A percentile compares a stretch with the other conserved stretches of the same genome.
phyloP scores from a whole-genome alignment of 23 red algal genomes.

The Agarophyton chilense region DNA sequence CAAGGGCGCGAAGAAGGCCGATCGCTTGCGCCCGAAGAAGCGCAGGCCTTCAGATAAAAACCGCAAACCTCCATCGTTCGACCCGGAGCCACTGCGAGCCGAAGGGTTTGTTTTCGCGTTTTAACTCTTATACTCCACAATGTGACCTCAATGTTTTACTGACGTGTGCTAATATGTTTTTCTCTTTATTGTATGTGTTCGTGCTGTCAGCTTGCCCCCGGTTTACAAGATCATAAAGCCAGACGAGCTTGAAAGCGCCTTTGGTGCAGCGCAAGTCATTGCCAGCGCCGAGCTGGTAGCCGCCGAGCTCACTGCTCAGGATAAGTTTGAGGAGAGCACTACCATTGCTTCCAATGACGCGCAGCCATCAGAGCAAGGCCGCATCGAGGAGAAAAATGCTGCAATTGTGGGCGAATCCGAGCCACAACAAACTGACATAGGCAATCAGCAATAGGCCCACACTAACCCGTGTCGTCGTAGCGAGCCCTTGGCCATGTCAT shows the following conservation, averaged over 20 bases:
- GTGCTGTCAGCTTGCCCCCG: not conserved
- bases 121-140: not conserved
- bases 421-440: no score
- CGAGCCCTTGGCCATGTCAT: no score
- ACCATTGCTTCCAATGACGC: not conserved
- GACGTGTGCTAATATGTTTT: not conserved
- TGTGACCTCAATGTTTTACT: not conserved
- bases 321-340: conserved; percentile 22
- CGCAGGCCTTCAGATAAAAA: conserved; percentile 84
- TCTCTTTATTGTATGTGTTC: not conserved
- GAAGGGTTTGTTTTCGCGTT: conserved; percentile 45
- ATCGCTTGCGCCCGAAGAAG: conserved; percentile 78
- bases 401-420: no score
- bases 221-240: not conserved
- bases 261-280: not conserved
- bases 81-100: conserved; percentile 68
- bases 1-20: conserved; percentile 77
- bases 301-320: not conserved
- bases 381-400: no score
- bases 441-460: no score
- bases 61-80: conserved; percentile 64
- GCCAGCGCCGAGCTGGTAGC: not conserved
- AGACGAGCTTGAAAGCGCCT: not conserved
- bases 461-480: no score
- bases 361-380: no score